Evolutionary conservation across 345 rosid genomes (phyloP).

Genomic region (Gossypioides kirkii): DNA sequence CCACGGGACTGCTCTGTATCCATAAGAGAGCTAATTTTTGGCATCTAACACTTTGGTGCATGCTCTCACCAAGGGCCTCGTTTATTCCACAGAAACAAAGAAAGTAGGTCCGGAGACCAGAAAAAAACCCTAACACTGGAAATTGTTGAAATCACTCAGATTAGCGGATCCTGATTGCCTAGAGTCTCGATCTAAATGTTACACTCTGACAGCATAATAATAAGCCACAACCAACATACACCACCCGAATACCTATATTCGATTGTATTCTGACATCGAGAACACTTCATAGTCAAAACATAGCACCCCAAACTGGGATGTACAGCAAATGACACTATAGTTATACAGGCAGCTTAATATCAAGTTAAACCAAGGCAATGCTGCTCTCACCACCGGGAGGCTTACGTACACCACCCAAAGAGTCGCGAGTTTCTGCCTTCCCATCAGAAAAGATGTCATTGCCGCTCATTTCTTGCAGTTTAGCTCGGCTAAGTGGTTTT

Average conservation of each 20-base stretch:
- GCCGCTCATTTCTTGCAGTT: conserved; percentile 81
- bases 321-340: not conserved
- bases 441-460: conserved; percentile 75
- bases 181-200: conserved; percentile 19
- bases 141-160: not conserved
- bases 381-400: conserved; percentile 96
- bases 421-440: conserved; percentile 65
- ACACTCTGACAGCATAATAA: conserved; percentile 4
- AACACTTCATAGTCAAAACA: conserved; percentile 22
- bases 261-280: conserved; percentile 6
- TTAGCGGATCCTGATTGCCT: conserved; percentile 7
- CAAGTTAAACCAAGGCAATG: conserved; percentile 46
- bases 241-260: not conserved
- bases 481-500: conserved; percentile 64
- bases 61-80: not conserved
- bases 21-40: not conserved
- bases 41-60: not conserved
- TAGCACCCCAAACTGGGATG: conserved; percentile 10
- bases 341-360: not conserved
- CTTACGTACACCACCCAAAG: conserved; percentile 71
- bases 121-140: conserved; percentile 11
- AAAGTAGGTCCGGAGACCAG: conserved; percentile 1
- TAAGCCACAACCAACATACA: not conserved
- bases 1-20: not conserved
- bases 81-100: not conserved